Base-by-base conservation (phyloP, 108 stramenopile species). In the Conticribra guillardii region DNA sequence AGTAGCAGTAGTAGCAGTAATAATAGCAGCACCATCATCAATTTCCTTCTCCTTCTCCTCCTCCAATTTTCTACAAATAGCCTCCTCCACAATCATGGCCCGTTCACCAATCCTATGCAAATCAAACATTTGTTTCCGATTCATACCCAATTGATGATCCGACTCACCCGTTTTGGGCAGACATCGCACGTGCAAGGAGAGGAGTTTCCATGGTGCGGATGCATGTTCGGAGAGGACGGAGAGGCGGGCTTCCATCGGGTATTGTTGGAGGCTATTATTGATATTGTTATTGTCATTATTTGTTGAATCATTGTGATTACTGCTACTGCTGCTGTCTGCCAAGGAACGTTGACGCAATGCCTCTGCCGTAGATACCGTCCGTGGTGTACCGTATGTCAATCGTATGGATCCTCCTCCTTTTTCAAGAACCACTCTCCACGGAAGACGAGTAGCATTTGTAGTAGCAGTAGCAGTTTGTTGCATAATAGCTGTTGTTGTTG, bases 111-210 rank as follows among this genome's bases (percentile, higher is more conserved):
- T 71, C 67, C 89, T 78, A 78, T 95, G 94, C 71, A 95, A 69
- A 71, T 89, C 88, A 60, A 88, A 92, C 69, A 86, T 85, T 81
- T 95, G 94, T 70, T 85, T 82, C 73, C 85, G 84, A 26, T 84
- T 81, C 54, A 87, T 82, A 3, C 75, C 84, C 22, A 95, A 54
- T 74, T 92, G 94, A 82, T 95, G 91, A 76, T 91, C 88, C 44
- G 88, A 90, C 71, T 95, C 91, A 28, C 94, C 94, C 9, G 94
- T 95, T 66, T 91, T 92, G 23, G 91, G 88, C 49, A 81, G 72
- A 26, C 84, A 90, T 44, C 79, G 77, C 9, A 89, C 86, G 24
- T 87, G 87, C 0, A 95, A 49, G 18, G 81, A 85, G 9, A 95
- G 77, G 21, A 95, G 79, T 45, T 89, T 92, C 94, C 94, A 92